Conservation (phyloP, 2,329 filamentous ascomycete genomes). For the Diplodia sapinea region DNA sequence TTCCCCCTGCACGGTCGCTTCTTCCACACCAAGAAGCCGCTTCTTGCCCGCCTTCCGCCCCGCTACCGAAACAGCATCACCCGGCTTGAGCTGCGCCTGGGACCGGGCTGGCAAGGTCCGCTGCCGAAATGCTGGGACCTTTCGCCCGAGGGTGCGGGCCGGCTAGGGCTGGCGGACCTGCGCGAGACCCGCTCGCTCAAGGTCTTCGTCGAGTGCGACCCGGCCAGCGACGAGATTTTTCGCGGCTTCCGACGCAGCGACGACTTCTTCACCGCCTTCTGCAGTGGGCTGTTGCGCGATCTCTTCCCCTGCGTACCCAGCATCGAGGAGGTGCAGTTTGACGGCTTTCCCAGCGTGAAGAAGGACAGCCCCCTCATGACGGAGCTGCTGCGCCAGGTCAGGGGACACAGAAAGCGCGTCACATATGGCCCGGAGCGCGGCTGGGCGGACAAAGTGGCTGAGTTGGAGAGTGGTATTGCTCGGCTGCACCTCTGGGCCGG, state of each 20-base stretch:
- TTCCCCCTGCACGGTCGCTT: slow-evolving; percentile 62
- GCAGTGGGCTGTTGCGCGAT: slow-evolving; percentile 60
- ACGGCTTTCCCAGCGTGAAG: slow-evolving; percentile 70
- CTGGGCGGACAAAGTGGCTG: slow-evolving; percentile 61
- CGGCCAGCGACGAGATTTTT: slow-evolving; percentile 67
- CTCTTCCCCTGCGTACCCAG: slow-evolving; percentile 65
- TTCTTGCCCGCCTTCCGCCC: slow-evolving; percentile 69
- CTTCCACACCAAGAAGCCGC: slow-evolving; percentile 75
- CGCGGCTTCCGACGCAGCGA: slow-evolving; percentile 69
- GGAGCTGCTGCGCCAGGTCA: slow-evolving; percentile 62
- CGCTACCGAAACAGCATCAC: slow-evolving; percentile 66
- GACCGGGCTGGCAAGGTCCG: slow-evolving; percentile 70
- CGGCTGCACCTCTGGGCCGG: slow-evolving; percentile 18
- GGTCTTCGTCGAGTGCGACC: slow-evolving; percentile 75
- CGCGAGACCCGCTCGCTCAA: slow-evolving; percentile 63
- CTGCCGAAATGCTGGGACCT: slow-evolving; percentile 71
- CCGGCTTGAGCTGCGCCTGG: slow-evolving; percentile 71
- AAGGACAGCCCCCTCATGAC: slow-evolving; percentile 69
- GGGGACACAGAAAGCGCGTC: slow-evolving; percentile 53
- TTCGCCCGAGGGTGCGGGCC: neutral
- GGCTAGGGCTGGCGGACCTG: slow-evolving; percentile 68
- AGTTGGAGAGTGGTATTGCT: slow-evolving; percentile 35
- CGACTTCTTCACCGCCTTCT: slow-evolving; percentile 74
- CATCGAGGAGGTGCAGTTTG: slow-evolving; percentile 68
- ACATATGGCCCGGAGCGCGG: slow-evolving; percentile 71